These are phyloP conservation scores for Salix udensis DNA, from an alignment of 345 rosid species.

Conservation along the genomic window DNA sequence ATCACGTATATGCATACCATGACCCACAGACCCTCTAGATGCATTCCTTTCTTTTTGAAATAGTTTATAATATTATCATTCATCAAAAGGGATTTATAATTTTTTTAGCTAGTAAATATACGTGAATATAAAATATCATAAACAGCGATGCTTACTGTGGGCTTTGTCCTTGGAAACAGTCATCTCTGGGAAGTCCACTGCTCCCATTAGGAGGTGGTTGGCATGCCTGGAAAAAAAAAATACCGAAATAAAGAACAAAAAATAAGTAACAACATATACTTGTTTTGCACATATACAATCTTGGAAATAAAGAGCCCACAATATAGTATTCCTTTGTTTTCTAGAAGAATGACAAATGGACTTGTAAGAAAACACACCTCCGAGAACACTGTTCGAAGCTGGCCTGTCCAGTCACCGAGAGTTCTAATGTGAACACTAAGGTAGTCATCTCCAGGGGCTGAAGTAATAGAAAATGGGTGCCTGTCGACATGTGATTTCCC, in stretches of 20 bases:
- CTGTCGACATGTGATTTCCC: slow-evolving; percentile 28
- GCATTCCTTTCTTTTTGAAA: background rate
- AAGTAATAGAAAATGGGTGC: slow-evolving; percentile 89
- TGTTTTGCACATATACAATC: background rate
- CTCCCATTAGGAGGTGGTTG: slow-evolving; percentile 51
- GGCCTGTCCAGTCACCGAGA: slow-evolving; percentile 76
- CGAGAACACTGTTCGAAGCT: slow-evolving; percentile 64
- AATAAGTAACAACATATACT: background rate
- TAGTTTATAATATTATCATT: background rate
- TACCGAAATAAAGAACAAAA: background rate
- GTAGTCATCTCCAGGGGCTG: slow-evolving; percentile 78
- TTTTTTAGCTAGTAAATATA: background rate
- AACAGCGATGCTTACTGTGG: slow-evolving; percentile 43
- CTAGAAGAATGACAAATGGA: background rate
- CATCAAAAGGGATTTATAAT: background rate
- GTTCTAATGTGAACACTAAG: slow-evolving; percentile 73
- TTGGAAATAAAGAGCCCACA: background rate
- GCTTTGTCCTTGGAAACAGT: slow-evolving; percentile 45
- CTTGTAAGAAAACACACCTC: slow-evolving; percentile 35
- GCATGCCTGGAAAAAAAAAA: slow-evolving; percentile 47
- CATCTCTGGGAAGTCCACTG: slow-evolving; percentile 69
- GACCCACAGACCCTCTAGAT: background rate
- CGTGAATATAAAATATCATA: background rate
- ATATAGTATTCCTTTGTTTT: background rate
- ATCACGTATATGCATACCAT: slow-evolving; percentile 4